Evolutionary conservation across 2,329 filamentous ascomycete genomes (phyloP).

Genomic region (Lojkania enalia): DNA sequence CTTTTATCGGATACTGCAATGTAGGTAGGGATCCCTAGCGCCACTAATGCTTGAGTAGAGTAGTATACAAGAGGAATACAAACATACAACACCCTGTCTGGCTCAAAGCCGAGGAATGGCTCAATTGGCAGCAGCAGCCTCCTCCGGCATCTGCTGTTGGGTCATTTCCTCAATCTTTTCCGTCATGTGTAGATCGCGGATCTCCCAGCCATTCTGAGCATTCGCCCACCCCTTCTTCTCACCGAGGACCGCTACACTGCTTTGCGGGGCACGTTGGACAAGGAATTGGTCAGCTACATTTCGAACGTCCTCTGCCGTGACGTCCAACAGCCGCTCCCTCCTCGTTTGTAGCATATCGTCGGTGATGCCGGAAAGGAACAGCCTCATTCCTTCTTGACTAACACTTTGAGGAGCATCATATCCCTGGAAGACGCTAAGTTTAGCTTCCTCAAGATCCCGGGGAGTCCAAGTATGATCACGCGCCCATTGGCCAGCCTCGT

Average conservation of each 20-base stretch:
- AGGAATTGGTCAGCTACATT: conserved; percentile 81
- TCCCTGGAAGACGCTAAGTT: conserved; percentile 89
- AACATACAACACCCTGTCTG: conserved; percentile 5
- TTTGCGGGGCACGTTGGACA: conserved; percentile 67
- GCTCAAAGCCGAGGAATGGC: background rate
- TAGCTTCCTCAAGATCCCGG: conserved; percentile 90
- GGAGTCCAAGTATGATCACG: conserved; percentile 78
- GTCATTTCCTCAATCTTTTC: conserved; percentile 32
- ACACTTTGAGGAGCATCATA: conserved; percentile 88
- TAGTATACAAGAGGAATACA: conserved; percentile 26
- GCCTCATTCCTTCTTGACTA: conserved; percentile 81
- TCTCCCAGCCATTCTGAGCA: conserved; percentile 68
- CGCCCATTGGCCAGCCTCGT: conserved; percentile 80
- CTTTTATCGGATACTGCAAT: background rate
- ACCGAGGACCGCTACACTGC: conserved; percentile 74
- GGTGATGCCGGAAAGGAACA: conserved; percentile 82
- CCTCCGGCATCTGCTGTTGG: conserved; percentile 23
- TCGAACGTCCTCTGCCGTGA: conserved; percentile 77
- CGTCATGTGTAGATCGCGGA: conserved; percentile 71
- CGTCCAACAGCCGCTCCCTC: conserved; percentile 83
- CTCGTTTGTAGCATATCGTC: conserved; percentile 86
- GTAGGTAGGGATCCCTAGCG: background rate
- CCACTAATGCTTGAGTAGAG: conserved; percentile 24
- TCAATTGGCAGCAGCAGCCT: conserved; percentile 14
- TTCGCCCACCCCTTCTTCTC: conserved; percentile 77